Conservation (phyloP, 129 eudicot genomes). For the Saposhnikovia divaricata region DNA sequence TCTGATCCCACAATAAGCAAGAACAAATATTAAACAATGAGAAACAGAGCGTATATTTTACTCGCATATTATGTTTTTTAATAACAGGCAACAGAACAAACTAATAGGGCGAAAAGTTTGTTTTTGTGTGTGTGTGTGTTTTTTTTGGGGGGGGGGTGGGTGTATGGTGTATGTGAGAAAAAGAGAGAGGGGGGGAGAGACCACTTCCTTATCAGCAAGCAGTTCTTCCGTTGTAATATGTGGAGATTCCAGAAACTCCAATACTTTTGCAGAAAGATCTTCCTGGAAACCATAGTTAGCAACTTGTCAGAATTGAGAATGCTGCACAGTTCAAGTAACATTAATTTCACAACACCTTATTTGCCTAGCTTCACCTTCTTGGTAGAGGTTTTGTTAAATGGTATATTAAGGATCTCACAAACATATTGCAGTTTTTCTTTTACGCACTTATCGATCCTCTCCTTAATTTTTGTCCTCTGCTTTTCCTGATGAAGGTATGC, state of each 20-base stretch:
- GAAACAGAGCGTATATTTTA: neutral
- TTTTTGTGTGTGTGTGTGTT: neutral
- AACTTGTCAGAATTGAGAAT: neutral
- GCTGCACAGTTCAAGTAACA: neutral
- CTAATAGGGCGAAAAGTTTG: neutral
- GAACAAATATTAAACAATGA: neutral
- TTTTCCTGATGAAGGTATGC: constrained; percentile 28
- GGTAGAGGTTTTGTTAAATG: constrained; percentile 25
- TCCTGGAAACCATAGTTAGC: constrained; percentile 38
- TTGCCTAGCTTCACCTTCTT: constrained; percentile 46
- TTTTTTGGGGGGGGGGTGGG: neutral
- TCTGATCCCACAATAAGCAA: constrained; percentile 8
- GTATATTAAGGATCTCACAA: constrained; percentile 75
- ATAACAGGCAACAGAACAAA: neutral
- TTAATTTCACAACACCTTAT: neutral
- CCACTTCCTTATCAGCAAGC: constrained; percentile 81
- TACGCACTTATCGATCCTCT: constrained; percentile 72
- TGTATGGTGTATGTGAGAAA: no score
- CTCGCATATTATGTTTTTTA: neutral
- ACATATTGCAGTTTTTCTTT: constrained; percentile 67
- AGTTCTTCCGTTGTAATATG: constrained; percentile 75
- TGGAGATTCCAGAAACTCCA: constrained; percentile 86
- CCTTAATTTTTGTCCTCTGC: constrained; percentile 47
- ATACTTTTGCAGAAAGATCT: constrained; percentile 50
- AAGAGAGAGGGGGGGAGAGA: constrained; percentile 12